Evolutionary conservation across 2,329 filamentous ascomycete genomes (phyloP).

Genomic region (Aspergillus caelatus): DNA sequence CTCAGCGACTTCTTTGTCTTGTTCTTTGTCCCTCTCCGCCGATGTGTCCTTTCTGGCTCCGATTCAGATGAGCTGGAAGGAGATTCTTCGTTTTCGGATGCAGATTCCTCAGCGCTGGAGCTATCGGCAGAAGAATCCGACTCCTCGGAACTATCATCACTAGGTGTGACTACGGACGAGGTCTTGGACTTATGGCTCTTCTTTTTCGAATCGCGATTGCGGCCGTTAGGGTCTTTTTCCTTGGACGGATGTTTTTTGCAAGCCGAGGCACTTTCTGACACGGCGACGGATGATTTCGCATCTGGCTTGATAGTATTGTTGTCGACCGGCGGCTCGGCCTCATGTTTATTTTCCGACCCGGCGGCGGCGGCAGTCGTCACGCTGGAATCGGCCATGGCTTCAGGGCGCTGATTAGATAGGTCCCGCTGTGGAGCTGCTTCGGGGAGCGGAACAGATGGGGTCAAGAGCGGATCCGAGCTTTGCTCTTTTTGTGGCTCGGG

Average conservation of each 20-base stretch:
- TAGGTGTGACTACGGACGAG: conserved; percentile 22
- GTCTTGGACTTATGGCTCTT: conserved; percentile 27
- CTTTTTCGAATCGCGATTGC: conserved; percentile 24
- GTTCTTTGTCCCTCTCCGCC: conserved; percentile 41
- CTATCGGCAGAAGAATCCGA: conserved; percentile 14
- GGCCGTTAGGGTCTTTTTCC: conserved; percentile 22
- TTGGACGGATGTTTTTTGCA: conserved; percentile 37
- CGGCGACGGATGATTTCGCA: conserved; percentile 21
- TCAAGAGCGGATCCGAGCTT: conserved; percentile 19
- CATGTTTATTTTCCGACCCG: conserved; percentile 33
- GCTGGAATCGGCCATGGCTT: conserved; percentile 35
- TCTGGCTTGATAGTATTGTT: conserved; percentile 30
- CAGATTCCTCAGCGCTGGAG: conserved; percentile 24
- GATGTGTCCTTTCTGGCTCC: conserved; percentile 29
- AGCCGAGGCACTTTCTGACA: conserved; percentile 27
- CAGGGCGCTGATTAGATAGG: conserved; percentile 8
- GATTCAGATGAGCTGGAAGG: conserved; percentile 23
- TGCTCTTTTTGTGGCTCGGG: conserved; percentile 24
- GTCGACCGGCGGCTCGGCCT: conserved; percentile 32
- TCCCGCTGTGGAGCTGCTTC: conserved; percentile 28
- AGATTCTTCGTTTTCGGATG: conserved; percentile 17
- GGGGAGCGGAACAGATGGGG: conserved; percentile 17
- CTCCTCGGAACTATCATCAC: conserved; percentile 21
- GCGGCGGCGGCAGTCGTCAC: conserved; percentile 19
- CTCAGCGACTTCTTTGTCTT: conserved; percentile 38